Evolutionary conservation across 805 yeast species (phyloP), one percentile per base, ranked within the genome.

Genomic region (Cyberlindnera nakhonratchasimensis): DNA sequence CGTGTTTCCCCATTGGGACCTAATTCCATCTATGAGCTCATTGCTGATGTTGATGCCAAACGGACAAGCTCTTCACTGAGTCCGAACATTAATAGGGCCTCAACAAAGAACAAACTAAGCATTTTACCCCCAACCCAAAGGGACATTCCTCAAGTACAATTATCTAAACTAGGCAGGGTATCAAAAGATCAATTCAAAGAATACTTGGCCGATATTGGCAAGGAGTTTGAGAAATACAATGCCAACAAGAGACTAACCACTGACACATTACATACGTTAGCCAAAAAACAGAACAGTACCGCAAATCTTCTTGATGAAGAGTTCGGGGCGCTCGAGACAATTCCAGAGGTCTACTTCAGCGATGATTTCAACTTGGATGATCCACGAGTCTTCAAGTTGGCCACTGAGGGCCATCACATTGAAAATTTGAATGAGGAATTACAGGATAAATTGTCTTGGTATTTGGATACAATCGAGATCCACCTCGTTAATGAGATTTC

Each of bases 401-500:
- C 90, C 2, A 72, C 85, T 12, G 88, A 80, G 33, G 75, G 74
- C 30, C 65, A 77, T 2, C 74, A 75, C 16, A 65, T 78, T 17
- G 70, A 71, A 33, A 64, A 69, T 6, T 57, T 77, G 12, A 71
- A 78, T 50, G 75, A 77, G 54, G 69, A 79, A 9, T 61, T 90
- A 14, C 96, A 84, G 55, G 95, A 88, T 33, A 80, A 79, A 56
- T 66, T 91, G 25, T 85, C 93, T 4, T 80, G 80, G 63, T 88
- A 89, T 56, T 69, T 93, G 42, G 98, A 93, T 58, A 72, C 80
- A 1, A 88, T 91, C 1, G 99, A 91, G 63, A 70, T 86, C 28
- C 82, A 84, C 47, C 65, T 91, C 31, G 84, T 90, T 16, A 72
- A 77, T 29, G 96, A 89, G 61, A 88, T 93, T 24, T 83, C 96